Evolutionary conservation across 192 early-diverging fungal genomes (phyloP).

Genomic region (Coemansia sp.): DNA sequence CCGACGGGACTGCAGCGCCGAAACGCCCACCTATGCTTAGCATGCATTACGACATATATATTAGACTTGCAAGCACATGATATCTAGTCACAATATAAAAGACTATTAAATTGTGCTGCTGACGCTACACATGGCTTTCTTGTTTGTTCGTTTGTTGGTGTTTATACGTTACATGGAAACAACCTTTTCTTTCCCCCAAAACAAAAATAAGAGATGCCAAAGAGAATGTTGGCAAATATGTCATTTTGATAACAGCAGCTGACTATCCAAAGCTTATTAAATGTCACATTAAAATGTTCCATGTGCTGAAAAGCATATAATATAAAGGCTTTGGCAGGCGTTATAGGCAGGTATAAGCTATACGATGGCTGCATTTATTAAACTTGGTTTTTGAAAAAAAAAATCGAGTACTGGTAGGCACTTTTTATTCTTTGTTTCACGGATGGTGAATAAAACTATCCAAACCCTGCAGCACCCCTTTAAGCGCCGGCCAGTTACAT

Average conservation of each 20-base stretch:
- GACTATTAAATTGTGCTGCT: constrained; percentile 5
- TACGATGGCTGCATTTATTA: too few relatives aligned
- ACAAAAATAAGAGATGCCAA: not conserved
- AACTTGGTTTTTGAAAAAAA: not conserved
- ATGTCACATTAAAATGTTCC: not conserved
- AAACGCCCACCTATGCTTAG: not conserved
- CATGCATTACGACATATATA: not conserved
- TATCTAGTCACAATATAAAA: not conserved
- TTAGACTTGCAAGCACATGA: constrained; percentile 1
- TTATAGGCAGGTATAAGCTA: too few relatives aligned
- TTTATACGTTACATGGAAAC: too few relatives aligned
- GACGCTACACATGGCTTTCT: not conserved
- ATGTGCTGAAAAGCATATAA: not conserved
- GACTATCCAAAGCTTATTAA: not conserved
- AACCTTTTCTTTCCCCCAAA: not conserved
- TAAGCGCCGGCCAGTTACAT: constrained; percentile 22
- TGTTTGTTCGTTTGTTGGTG: not conserved
- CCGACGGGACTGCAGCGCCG: not conserved
- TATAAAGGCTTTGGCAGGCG: too few relatives aligned
- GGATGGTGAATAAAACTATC: not conserved
- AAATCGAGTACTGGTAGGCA: not conserved
- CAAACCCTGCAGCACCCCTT: constrained; percentile 1
- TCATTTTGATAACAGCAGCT: not conserved
- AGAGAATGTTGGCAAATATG: not conserved
- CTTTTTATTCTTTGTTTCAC: not conserved